phyloP scores from a whole-genome alignment of 495 filamentous ascomycete species.

The Corynascus novoguineensis region DNA sequence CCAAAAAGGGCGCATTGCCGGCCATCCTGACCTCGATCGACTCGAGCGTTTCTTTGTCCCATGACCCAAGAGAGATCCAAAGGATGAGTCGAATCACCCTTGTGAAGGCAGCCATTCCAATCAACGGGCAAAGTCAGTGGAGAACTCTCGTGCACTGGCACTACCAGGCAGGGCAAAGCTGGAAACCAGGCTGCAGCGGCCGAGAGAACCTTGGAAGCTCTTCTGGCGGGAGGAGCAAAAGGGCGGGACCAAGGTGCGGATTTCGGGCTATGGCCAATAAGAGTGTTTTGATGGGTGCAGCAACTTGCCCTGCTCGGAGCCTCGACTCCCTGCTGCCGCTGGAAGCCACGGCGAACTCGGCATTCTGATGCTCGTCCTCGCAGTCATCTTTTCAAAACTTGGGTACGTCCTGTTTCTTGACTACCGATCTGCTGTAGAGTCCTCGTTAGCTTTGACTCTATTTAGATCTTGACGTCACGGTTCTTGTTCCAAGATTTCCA shows the following conservation, averaged over 20 bases:
- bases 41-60: neutral
- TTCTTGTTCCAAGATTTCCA: no score
- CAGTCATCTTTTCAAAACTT: no score
- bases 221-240: neutral
- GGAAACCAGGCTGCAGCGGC: constrained; percentile 5
- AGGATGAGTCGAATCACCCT: neutral
- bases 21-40: neutral
- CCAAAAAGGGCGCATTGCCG: neutral
- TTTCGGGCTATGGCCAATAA: neutral
- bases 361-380: no score
- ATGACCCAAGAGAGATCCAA: no score
- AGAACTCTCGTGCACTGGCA: neutral
- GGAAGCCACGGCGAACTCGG: no score
- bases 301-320: neutral
- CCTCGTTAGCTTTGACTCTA: no score
- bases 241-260: no score
- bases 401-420: no score
- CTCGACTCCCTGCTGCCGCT: no score
- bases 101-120: constrained; percentile 9
- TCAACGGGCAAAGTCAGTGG: neutral
- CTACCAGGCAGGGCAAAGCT: constrained; percentile 5
- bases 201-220: constrained; percentile 1
- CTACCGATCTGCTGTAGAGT: no score
- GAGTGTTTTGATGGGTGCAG: neutral
- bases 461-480: no score